These are phyloP conservation scores for Gigaspora rosea DNA, from an alignment of 192 early-diverging fungal genomes.

Conservation along the genomic window DNA sequence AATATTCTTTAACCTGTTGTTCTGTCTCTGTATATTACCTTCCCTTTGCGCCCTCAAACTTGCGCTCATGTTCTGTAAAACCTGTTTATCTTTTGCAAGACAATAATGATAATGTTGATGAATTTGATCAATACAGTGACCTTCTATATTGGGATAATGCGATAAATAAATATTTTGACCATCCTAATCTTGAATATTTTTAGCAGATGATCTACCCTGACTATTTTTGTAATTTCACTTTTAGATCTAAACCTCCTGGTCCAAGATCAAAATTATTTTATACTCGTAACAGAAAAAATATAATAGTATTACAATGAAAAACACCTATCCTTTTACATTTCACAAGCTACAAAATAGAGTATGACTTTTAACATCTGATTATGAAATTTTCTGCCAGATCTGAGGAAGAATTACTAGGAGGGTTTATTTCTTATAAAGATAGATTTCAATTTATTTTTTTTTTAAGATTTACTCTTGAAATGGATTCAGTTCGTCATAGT, in stretches of 20 bases:
- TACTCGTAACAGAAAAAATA: background rate
- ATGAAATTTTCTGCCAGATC: background rate
- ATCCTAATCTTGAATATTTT: background rate
- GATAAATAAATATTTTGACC: background rate
- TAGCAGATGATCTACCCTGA: background rate
- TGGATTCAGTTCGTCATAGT: background rate
- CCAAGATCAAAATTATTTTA: background rate
- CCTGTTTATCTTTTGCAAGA: background rate
- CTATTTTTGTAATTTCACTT: background rate
- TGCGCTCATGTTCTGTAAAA: background rate
- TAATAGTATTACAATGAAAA: background rate
- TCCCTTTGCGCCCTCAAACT: background rate
- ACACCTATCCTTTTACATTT: background rate
- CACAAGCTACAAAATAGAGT: background rate
- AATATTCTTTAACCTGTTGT: background rate
- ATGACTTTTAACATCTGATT: background rate
- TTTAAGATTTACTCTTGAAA: background rate
- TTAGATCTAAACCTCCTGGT: background rate
- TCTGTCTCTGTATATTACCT: background rate
- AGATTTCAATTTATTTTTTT: background rate
- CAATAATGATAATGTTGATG: too few relatives aligned
- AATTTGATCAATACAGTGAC: background rate
- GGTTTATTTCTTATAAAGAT: background rate
- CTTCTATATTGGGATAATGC: background rate
- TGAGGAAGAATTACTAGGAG: background rate